Evolutionary conservation across 2,329 filamentous ascomycete species (phyloP), one percentile per base, ranked within the genome.

Genomic region (Endocalyx cinctus): DNA sequence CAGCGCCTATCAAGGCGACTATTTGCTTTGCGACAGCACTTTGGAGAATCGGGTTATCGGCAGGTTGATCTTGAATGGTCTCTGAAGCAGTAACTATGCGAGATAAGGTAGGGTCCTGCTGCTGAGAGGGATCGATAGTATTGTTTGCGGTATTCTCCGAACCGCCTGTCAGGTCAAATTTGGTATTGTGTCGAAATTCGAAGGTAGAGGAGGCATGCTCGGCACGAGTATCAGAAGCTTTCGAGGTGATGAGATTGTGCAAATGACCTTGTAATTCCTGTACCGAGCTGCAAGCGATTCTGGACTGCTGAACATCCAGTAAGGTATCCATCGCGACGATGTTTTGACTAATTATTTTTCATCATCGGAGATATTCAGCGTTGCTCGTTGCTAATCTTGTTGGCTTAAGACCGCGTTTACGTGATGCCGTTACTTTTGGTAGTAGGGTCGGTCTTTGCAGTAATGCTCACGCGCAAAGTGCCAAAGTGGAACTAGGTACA

Each of bases 251-350:
- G 1, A 63, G 39, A 6, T 51, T 46, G 23, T 59, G 59, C 16
- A 79, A 53, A n/a, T 64, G 63, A 15, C 46, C 43, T 41, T 69
- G 62, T 6, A 79, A 54, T 17, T 77, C 69, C 13, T 69, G 63
- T 27, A 62, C 38, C 5, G 63, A 67, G 31, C 36, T 45, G 51
- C 64, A 67, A 10, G 49, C 37, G 15, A 48, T 39, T 32, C 51
- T 58, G 2, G 42, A 46, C 33, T 48, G 51, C 35, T 48, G 41
- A 17, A 52, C 46, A 33, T 55, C 58, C 17, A 60, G 29, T 10
- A 60, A 41, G 17, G 45, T 51, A 14, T 59, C 56, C 48, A 58
- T 58, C 23, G 33, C 39, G 33, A 25, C 33, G 28, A 31, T 13
- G 14, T 11, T 22, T 14, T 10, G 16, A n/a, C n/a, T n/a, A n/a